A percentile compares a stretch with the other conserved stretches of the same genome.
These are phyloP conservation scores for Pouteria campechiana DNA, from an alignment of 179 eudicot species.

Conservation along the genomic window DNA sequence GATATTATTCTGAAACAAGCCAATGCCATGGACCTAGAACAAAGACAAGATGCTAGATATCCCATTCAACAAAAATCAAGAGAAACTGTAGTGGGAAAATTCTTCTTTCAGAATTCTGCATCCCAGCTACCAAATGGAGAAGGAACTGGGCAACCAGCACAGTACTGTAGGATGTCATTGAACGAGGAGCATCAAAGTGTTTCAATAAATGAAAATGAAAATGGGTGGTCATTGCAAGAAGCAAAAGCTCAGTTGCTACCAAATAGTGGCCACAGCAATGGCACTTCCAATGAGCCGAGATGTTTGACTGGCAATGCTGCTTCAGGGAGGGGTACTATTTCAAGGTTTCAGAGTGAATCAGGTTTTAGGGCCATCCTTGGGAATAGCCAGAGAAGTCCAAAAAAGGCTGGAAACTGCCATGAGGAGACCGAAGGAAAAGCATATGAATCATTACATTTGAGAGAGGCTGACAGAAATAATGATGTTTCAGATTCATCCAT, in stretches of 20 bases:
- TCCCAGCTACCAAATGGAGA: not conserved
- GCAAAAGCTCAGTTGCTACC: conserved; percentile 2
- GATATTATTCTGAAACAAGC: no score
- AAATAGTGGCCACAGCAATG: conserved; percentile 5
- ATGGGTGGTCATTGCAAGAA: not conserved
- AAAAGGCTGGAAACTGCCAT: conserved; percentile 3
- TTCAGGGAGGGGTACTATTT: conserved; percentile 11
- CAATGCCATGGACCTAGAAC: no score
- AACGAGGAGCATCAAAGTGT: conserved; percentile 3
- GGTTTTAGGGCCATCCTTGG: conserved; percentile 5
- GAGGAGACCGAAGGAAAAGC: conserved; percentile 10
- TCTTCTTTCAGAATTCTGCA: no score
- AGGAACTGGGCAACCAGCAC: not conserved
- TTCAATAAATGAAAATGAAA: conserved; percentile 3
- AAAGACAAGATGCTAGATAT: no score
- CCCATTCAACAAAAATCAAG: no score
- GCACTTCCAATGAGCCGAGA: conserved; percentile 5
- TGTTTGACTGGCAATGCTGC: no score
- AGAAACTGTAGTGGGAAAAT: no score
- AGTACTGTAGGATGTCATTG: not conserved
- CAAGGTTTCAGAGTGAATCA: conserved; percentile 13
- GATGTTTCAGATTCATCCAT: conserved; percentile 32
- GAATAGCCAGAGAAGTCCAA: conserved; percentile 9
- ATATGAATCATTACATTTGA: conserved; percentile 11
- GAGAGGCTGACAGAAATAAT: conserved; percentile 19